Conservation (phyloP, 2,329 filamentous ascomycete species). For the Bipolaris oryzae region DNA sequence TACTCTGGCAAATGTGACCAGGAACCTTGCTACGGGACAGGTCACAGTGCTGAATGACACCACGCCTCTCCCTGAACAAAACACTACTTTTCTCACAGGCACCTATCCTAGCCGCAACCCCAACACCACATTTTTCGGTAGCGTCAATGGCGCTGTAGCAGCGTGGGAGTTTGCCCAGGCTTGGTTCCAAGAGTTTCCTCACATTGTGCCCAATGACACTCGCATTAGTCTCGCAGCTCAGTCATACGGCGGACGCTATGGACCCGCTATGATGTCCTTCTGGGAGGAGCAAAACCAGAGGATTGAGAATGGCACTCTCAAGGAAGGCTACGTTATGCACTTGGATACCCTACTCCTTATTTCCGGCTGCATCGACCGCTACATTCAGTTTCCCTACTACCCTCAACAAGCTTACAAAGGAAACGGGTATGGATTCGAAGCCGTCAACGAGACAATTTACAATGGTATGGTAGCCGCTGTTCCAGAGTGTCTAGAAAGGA, state of each 20-base stretch:
- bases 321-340: constrained; percentile 17
- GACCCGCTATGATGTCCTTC: constrained; percentile 21
- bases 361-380: constrained; percentile 17
- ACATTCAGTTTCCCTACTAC: constrained; percentile 19
- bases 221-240: constrained; percentile 28
- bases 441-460: constrained; percentile 24
- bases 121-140: constrained; percentile 26
- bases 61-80: constrained; percentile 21
- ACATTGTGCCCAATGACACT: constrained; percentile 26
- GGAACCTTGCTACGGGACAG: constrained; percentile 22
- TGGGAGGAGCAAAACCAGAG: constrained; percentile 24
- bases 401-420: constrained; percentile 18
- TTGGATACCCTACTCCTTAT: constrained; percentile 19
- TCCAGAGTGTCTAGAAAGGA: constrained; percentile 21
- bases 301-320: constrained; percentile 17
- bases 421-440: constrained; percentile 18
- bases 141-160: constrained; percentile 25
- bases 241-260: constrained; percentile 21
- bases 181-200: constrained; percentile 32
- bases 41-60: constrained; percentile 22
- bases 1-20: constrained; percentile 25
- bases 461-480: constrained; percentile 23
- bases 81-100: constrained; percentile 25
- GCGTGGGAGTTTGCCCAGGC: constrained; percentile 30
- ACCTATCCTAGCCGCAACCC: constrained; percentile 24